A percentile compares a stretch with the other conserved stretches of the same genome.
Conservation (phyloP, 2,329 filamentous ascomycete genomes). For the Neofusicoccum kwambonambiense region DNA sequence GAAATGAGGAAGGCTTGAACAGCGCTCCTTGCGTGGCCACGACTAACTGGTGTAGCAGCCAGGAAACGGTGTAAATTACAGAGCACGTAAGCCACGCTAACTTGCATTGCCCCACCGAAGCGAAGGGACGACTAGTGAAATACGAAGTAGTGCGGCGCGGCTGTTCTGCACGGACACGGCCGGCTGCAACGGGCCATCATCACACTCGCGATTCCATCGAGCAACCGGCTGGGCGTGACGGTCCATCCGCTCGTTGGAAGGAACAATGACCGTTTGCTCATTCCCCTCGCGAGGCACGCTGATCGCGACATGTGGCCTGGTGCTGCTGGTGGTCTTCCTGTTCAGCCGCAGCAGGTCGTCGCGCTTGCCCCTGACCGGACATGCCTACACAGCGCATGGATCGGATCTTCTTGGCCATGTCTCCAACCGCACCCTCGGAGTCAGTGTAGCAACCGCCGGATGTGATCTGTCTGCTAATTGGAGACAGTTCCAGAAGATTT, state of each 20-base stretch:
- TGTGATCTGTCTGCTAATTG: not conserved
- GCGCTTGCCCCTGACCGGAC: not conserved
- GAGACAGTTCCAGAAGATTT: conserved; percentile 52
- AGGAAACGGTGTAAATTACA: too few relatives aligned
- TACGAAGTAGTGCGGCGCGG: too few relatives aligned
- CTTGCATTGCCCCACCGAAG: too few relatives aligned
- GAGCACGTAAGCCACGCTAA: too few relatives aligned
- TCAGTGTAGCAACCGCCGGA: not conserved
- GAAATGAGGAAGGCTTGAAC: too few relatives aligned
- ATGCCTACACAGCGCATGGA: not conserved
- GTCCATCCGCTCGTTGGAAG: not conserved
- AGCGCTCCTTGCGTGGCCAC: too few relatives aligned
- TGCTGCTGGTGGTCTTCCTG: not conserved
- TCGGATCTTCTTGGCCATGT: not conserved
- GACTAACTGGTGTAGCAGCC: too few relatives aligned
- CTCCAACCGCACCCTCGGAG: conserved; percentile 13
- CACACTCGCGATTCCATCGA: not conserved
- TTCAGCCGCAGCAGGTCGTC: not conserved
- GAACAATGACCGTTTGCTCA: not conserved
- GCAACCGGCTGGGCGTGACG: not conserved
- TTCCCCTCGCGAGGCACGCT: not conserved
- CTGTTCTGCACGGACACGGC: too few relatives aligned
- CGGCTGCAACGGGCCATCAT: not conserved
- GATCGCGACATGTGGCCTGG: not conserved
- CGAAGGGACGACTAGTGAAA: too few relatives aligned